phyloP scores from a whole-genome alignment of 1,284 basidiomycete species.

The Boletus mariae region DNA sequence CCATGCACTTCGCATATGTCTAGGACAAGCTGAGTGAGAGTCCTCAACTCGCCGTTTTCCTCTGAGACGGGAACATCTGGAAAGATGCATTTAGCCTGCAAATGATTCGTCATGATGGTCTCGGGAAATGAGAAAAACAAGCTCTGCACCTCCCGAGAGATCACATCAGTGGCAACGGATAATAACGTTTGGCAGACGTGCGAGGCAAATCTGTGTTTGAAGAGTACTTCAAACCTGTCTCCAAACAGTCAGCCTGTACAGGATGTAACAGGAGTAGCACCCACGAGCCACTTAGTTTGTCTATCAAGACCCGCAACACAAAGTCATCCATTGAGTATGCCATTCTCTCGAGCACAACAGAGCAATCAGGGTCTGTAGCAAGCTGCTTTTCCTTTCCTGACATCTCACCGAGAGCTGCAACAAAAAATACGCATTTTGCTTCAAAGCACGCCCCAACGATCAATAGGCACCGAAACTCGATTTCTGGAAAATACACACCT shows the following conservation, averaged over 20 bases:
- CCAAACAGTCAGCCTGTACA: constrained; percentile 5
- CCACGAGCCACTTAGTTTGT: constrained; percentile 82
- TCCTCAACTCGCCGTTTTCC: constrained; percentile 66
- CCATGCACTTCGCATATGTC: constrained; percentile 62
- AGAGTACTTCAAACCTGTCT: constrained; percentile 61
- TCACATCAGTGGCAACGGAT: constrained; percentile 66
- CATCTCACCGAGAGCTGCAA: constrained; percentile 82
- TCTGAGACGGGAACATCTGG: constrained; percentile 48
- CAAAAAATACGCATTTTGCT: constrained; percentile 83
- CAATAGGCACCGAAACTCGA: constrained; percentile 1
- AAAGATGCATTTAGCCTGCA: constrained; percentile 59
- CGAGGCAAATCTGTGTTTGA: constrained; percentile 83
- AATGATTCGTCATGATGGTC: not conserved
- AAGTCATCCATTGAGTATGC: constrained; percentile 92
- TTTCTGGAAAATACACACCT: constrained; percentile 42
- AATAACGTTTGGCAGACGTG: constrained; percentile 91
- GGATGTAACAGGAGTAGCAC: constrained; percentile 32
- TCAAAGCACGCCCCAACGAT: constrained; percentile 9
- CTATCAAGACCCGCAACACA: constrained; percentile 82
- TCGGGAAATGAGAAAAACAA: not conserved
- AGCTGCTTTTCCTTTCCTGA: constrained; percentile 83
- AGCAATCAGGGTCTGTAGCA: constrained; percentile 89
- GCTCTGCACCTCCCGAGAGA: constrained; percentile 71
- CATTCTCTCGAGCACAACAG: constrained; percentile 84
- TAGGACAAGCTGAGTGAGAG: constrained; percentile 64